Evolutionary conservation across 2,329 filamentous ascomycete species (phyloP).

Genomic region (Ascochyta fabae): DNA sequence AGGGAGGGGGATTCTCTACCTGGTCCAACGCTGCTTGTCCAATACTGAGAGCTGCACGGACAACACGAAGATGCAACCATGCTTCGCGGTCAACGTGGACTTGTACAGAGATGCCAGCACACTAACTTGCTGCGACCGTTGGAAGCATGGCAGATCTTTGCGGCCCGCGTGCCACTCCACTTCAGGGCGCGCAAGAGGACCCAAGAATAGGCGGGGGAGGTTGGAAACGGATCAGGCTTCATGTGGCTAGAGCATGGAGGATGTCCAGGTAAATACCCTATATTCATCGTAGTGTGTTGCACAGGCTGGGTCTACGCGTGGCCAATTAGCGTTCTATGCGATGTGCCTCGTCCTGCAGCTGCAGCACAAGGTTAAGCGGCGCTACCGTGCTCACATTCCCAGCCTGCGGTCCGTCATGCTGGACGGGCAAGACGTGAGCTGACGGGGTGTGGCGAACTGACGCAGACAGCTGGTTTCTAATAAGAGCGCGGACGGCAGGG

Average conservation of each 20-base stretch:
- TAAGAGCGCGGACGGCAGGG: constrained; percentile 18
- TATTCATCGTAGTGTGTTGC: constrained; percentile 14
- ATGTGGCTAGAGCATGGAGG: constrained; percentile 19
- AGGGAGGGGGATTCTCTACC: constrained; percentile 13
- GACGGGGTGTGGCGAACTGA: constrained; percentile 16
- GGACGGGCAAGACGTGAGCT: constrained; percentile 21
- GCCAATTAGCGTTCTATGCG: constrained; percentile 26
- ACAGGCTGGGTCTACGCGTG: constrained; percentile 18
- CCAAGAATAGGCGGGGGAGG: constrained; percentile 40
- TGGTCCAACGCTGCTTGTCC: constrained; percentile 17
- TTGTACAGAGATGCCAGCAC: constrained; percentile 15
- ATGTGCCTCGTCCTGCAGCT: constrained; percentile 28
- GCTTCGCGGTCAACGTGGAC: constrained; percentile 26
- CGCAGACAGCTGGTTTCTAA: constrained; percentile 14
- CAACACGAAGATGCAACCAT: constrained; percentile 11
- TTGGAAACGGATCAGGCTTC: constrained; percentile 29
- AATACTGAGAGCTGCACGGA: constrained; percentile 17
- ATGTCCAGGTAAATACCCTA: constrained; percentile 25
- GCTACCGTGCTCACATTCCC: constrained; percentile 17
- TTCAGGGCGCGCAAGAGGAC: constrained; percentile 15
- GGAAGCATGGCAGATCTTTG: constrained; percentile 16
- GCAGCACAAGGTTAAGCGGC: constrained; percentile 20
- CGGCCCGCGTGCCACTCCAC: constrained; percentile 26
- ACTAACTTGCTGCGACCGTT: constrained; percentile 16
- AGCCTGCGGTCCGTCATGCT: constrained; percentile 23